Conservation (phyloP, 1,139 yeast genomes). For the Candida mesenterica region DNA sequence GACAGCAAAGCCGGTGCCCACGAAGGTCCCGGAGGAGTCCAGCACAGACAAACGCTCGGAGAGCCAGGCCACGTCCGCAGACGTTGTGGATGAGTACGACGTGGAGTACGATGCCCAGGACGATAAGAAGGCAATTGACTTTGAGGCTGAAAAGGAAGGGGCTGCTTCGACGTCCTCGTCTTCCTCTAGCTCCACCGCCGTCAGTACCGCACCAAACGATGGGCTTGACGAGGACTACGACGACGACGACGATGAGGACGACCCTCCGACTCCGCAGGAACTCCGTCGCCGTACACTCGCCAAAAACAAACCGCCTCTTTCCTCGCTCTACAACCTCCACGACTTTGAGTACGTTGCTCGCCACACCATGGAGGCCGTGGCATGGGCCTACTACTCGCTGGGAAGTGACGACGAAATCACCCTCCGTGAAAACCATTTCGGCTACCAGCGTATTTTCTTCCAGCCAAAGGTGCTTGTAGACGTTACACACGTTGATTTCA, state of each 20-base stretch:
- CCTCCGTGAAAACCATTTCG: conserved; percentile 82
- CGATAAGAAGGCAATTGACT: conserved; percentile 27
- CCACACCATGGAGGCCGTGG: conserved; percentile 68
- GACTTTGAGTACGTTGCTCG: conserved; percentile 88
- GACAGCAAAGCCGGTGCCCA: conserved; percentile 15
- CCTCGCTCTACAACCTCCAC: conserved; percentile 66
- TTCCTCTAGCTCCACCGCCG: too few relatives aligned
- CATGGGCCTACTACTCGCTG: conserved; percentile 90
- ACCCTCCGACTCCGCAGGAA: conserved; percentile 33
- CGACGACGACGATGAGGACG: conserved; percentile 22
- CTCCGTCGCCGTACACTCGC: conserved; percentile 18
- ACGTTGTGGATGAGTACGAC: conserved; percentile 42
- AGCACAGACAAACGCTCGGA: conserved; percentile 5
- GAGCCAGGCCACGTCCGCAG: conserved; percentile 4
- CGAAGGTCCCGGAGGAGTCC: conserved; percentile 27
- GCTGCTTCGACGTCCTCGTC: neutral
- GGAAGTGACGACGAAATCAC: conserved; percentile 94
- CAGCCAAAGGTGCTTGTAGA: conserved; percentile 79
- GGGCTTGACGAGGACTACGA: conserved; percentile 2
- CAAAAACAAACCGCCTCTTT: conserved; percentile 56
- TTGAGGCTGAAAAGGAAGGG: neutral
- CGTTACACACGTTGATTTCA: conserved; percentile 45
- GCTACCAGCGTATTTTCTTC: conserved; percentile 83
- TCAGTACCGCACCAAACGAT: too few relatives aligned
- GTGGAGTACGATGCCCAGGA: conserved; percentile 50